Conservation (phyloP, 805 yeast genomes). For the Komagataella mondaviorum region DNA sequence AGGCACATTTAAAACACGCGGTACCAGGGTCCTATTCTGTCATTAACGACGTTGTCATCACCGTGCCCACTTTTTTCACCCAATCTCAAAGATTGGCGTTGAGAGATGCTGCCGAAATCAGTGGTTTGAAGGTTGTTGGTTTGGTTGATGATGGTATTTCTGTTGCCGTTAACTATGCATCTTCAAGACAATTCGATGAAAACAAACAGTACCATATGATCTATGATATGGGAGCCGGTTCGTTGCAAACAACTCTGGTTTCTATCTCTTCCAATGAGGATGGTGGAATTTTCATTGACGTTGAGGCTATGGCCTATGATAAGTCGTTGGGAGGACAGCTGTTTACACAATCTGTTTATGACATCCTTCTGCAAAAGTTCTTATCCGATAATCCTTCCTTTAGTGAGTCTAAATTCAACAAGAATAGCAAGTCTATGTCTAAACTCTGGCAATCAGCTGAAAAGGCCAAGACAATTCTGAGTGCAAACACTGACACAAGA, state of each 20-base stretch:
- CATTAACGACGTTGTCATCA: constrained; percentile 55
- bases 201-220: constrained; percentile 49
- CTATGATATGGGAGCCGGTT: constrained; percentile 89
- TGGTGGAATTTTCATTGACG: constrained; percentile 33
- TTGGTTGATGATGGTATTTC: constrained; percentile 89
- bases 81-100: constrained; percentile 59
- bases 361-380: constrained; percentile 48
- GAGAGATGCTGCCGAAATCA: constrained; percentile 56
- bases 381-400: constrained; percentile 26
- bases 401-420: constrained; percentile 22
- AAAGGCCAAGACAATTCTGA: constrained; percentile 72
- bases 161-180: constrained; percentile 70
- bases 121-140: constrained; percentile 50
- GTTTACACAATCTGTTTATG: constrained; percentile 54
- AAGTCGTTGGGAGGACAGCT: constrained; percentile 62
- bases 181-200: constrained; percentile 29
- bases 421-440: constrained; percentile 40
- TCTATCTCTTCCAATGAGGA: constrained; percentile 35
- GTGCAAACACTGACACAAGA: constrained; percentile 77
- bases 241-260: constrained; percentile 78
- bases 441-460: constrained; percentile 76
- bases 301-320: constrained; percentile 64
- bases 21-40: constrained; percentile 32
- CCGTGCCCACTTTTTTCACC: constrained; percentile 64
- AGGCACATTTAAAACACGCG: constrained; percentile 39